These are phyloP conservation scores for Quercus phellos DNA, from an alignment of 331 rosid genomes.

Conservation along the genomic window DNA sequence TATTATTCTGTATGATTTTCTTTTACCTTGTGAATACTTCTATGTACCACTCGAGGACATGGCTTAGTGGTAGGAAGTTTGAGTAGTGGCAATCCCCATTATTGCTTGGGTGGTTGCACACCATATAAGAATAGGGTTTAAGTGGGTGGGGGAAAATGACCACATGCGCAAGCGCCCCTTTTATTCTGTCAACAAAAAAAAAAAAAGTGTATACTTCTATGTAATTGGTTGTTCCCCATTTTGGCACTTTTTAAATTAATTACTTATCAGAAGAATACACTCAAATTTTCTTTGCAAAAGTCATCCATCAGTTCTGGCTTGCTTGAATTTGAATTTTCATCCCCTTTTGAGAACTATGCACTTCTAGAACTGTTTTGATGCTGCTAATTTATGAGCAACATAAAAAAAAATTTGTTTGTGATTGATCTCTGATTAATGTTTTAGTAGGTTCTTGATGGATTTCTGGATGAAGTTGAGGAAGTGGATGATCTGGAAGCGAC, in stretches of 20 bases:
- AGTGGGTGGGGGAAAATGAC: no score
- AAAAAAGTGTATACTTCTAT: background rate
- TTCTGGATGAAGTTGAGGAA: constrained; percentile 74
- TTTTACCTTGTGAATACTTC: background rate
- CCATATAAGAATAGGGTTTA: no score
- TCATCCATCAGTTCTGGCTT: background rate
- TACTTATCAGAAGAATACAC: background rate
- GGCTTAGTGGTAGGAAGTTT: no score
- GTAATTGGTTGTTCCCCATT: background rate
- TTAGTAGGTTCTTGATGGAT: constrained; percentile 80
- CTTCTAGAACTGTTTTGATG: background rate
- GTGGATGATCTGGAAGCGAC: constrained; percentile 61
- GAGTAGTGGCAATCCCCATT: no score
- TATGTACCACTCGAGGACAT: background rate
- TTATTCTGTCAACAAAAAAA: no score
- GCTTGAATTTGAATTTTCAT: background rate
- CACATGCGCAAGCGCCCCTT: no score
- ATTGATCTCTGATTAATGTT: constrained; percentile 28
- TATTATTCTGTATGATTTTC: constrained; percentile 6
- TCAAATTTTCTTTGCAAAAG: background rate
- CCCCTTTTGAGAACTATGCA: background rate
- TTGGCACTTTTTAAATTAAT: background rate
- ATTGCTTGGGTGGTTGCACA: no score
- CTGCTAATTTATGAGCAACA: background rate
- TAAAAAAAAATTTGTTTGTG: background rate